A percentile compares a stretch with the other conserved stretches of the same genome.
Evolutionary conservation across 441 rosid species (phyloP).

Genomic region (Francoa sonchifolia): DNA sequence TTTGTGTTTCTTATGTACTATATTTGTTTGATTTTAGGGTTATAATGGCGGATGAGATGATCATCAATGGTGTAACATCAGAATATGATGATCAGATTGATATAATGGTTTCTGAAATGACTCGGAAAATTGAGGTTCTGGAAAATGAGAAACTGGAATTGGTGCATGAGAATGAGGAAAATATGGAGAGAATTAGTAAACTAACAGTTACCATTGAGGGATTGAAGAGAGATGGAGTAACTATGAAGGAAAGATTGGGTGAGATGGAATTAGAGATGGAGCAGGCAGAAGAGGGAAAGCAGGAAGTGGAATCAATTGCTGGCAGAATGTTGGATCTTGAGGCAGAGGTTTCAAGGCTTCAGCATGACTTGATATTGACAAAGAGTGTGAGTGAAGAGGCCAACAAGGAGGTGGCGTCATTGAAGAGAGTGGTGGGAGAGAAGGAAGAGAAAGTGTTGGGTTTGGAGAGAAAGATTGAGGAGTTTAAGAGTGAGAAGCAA

Average conservation of each 20-base stretch:
- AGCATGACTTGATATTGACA: slow-evolving; percentile 41
- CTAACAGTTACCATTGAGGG: slow-evolving; percentile 27
- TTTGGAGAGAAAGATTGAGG: slow-evolving; percentile 35
- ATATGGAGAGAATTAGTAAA: slow-evolving; percentile 23
- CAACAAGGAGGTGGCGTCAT: slow-evolving; percentile 23
- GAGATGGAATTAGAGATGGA: slow-evolving; percentile 38
- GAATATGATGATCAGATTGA: slow-evolving; percentile 18
- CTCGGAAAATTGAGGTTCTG: slow-evolving; percentile 26
- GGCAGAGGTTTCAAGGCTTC: slow-evolving; percentile 43
- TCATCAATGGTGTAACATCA: too few relatives aligned
- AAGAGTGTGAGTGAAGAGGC: slow-evolving; percentile 39
- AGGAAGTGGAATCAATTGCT: slow-evolving; percentile 31
- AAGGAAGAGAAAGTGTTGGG: slow-evolving; percentile 29
- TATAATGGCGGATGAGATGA: too few relatives aligned
- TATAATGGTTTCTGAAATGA: slow-evolving; percentile 20
- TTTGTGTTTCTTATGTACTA: too few relatives aligned
- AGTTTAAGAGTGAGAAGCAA: slow-evolving; percentile 44
- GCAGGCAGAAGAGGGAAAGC: slow-evolving; percentile 34
- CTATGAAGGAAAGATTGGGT: slow-evolving; percentile 25
- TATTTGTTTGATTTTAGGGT: too few relatives aligned
- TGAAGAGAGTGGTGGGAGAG: slow-evolving; percentile 35
- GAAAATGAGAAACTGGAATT: slow-evolving; percentile 40
- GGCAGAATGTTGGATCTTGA: slow-evolving; percentile 55
- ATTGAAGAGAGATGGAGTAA: slow-evolving; percentile 24
- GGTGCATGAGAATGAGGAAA: slow-evolving; percentile 22